phyloP scores from a whole-genome alignment of 345 rosid genomes.

The Hibiscus mutabilis region DNA sequence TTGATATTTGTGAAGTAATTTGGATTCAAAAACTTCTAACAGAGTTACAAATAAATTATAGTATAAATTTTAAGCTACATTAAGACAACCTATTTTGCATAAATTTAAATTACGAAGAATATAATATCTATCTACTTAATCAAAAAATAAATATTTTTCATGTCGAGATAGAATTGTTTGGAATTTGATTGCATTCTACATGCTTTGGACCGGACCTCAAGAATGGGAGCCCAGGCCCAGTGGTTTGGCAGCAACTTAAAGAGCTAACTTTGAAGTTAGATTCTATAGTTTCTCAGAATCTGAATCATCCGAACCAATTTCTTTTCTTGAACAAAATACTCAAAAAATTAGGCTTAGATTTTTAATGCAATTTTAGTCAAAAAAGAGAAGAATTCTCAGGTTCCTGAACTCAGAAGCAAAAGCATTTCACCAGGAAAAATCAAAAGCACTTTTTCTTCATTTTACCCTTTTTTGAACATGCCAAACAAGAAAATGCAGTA shows the following conservation, averaged over 20 bases:
- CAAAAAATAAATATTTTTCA: too few relatives aligned
- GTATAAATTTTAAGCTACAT: too few relatives aligned
- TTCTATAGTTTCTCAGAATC: too few relatives aligned
- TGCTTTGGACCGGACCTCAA: not conserved
- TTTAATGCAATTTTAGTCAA: not conserved
- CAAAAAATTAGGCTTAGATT: not conserved
- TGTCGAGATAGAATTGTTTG: too few relatives aligned
- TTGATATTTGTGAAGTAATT: too few relatives aligned
- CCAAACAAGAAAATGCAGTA: not conserved
- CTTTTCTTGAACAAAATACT: not conserved
- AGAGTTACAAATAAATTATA: too few relatives aligned
- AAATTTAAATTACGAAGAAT: too few relatives aligned
- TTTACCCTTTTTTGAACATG: not conserved
- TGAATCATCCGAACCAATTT: not conserved
- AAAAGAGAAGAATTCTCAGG: not conserved
- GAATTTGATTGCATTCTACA: not conserved
- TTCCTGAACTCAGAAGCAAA: not conserved
- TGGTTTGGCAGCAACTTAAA: not conserved
- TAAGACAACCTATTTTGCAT: too few relatives aligned
- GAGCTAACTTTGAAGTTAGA: not conserved
- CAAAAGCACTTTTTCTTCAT: not conserved
- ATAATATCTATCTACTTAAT: too few relatives aligned
- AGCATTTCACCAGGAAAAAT: not conserved
- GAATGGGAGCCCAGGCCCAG: not conserved
- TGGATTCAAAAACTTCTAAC: too few relatives aligned